Base-by-base conservation (phyloP, 2,329 filamentous ascomycete species). In the Diaporthe eres region DNA sequence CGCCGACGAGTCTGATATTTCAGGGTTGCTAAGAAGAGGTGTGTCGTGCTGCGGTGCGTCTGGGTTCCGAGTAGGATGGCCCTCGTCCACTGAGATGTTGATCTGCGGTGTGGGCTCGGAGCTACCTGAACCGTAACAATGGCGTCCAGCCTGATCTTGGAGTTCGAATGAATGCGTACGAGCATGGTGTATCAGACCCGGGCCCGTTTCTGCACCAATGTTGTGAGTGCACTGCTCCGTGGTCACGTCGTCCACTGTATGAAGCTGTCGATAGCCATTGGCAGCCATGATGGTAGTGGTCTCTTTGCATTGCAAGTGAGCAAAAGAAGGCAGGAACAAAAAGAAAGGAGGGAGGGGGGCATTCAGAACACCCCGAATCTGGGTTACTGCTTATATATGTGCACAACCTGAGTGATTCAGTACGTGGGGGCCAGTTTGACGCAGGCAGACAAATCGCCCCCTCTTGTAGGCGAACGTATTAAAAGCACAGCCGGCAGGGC, bases 1-100 rank as follows among this genome's bases (percentile, higher is more conserved):
- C 1, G 4, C 10, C 2, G 57, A n/a, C 13, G 17, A 2, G 0
- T 8, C 2, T 6, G 17, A 13, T 2, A 3, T 10, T 17, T 17
- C 53, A 31, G 53, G 13, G 53, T 28, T 7, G 15, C 4, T 19
- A 0, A 60, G 31, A n/a, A 60, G 5, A 4, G 55, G 31, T n/a
- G 10, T n/a, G 3, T n/a, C 4, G 4, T 37, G 31, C 19, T 22
- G 31, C 2, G 9, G 1, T 39, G 4, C 22, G 1, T 60, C 28
- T n/a, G 31, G 12, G 17, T 6, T n/a, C 12, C 5, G 53, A 25
- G 25, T 9, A 3, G 4, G 10, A 10, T 31, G 53, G 25, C 8
- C 28, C 15, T 19, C 15, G 28, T 31, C 53, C 4, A 3, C 28
- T 31, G 53, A 19, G 28, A 6, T 31, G 53, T 17, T 31, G 25